Base-by-base conservation (phyloP, 139 green algal genomes). In the Chlorokybus atmophyticus region DNA sequence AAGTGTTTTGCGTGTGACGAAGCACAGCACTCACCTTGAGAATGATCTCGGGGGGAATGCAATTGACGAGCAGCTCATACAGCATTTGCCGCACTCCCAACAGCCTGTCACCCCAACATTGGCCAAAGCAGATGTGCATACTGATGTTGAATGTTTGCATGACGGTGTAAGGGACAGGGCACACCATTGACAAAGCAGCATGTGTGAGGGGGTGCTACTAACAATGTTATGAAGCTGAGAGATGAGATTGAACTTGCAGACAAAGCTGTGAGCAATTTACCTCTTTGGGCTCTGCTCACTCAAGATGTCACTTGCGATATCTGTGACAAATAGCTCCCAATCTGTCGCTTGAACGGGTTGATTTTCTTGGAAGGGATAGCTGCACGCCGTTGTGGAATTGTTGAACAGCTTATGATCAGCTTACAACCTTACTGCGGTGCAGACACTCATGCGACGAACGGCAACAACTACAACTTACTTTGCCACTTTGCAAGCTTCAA, bases 41-140 rank as follows among this genome's bases (percentile, higher is more conserved):
- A 49, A 92, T 83, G 41, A 95, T 56, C 64, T 93, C 83, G 0
- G 87, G 73, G 0, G 90, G 90, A 31, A 98, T 86, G 76, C 86
- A 94, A 76, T 97, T 97, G 54, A 85, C 75, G 27, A 97, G 71
- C 58, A 97, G 79, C 78, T 97, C 88, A 62, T 97, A 97, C 42
- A 96, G 54, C 74, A 93, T 94, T 54, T 82, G 81, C 2, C 90
- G 81, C 21, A 89, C 74, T 48, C 44, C 21, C 26, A 64, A 73
- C 30, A 73, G 24, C 1, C 44, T 67, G 56, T n/a, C n/a, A n/a
- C n/a, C n/a, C n/a, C n/a, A n/a, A n/a, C n/a, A n/a, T n/a, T n/a
- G n/a, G n/a, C n/a, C n/a, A n/a, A n/a, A n/a, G n/a, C n/a, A n/a
- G n/a, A n/a, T n/a, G n/a, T n/a, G n/a, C n/a, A n/a, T n/a, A n/a